A percentile compares a stretch with the other conserved stretches of the same genome.
phyloP scores from a whole-genome alignment of 2,329 filamentous ascomycete species.

The Fusarium sp. region DNA sequence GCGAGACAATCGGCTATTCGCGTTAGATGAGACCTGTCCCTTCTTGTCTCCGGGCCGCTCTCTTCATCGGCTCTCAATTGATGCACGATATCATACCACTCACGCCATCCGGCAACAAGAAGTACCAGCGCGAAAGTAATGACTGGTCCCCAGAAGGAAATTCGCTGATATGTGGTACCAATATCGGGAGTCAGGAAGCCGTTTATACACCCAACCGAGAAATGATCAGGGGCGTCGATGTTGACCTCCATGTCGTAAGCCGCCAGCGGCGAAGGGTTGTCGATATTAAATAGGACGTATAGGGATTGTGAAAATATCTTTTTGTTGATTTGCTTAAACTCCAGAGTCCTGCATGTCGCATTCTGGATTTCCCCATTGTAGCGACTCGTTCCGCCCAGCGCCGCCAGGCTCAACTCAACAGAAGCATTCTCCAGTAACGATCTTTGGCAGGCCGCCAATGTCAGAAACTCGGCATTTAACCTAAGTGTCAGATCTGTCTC shows the following conservation, averaged over 20 bases:
- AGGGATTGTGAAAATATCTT: background rate
- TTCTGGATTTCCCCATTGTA: constrained; percentile 37
- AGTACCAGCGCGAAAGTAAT: constrained; percentile 30
- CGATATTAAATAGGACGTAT: constrained; percentile 49
- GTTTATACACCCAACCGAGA: constrained; percentile 29
- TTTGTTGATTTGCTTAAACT: background rate
- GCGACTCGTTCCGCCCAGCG: constrained; percentile 34
- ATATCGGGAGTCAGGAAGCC: constrained; percentile 41
- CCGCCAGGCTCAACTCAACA: constrained; percentile 24
- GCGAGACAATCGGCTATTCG: constrained; percentile 71
- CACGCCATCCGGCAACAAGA: constrained; percentile 33
- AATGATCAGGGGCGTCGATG: constrained; percentile 33
- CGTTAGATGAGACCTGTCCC: constrained; percentile 35
- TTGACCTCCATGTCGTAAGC: constrained; percentile 36
- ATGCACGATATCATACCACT: constrained; percentile 31
- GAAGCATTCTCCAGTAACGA: constrained; percentile 25
- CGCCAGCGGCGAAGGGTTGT: constrained; percentile 30
- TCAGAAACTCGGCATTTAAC: background rate
- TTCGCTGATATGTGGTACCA: constrained; percentile 1
- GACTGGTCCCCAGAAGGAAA: constrained; percentile 35
- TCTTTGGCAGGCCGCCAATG: constrained; percentile 9
- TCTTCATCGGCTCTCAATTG: constrained; percentile 27
- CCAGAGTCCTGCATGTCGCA: constrained; percentile 23
- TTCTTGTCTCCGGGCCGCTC: background rate
- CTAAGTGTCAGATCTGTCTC: constrained; percentile 18